Conservation (phyloP, 2,329 filamentous ascomycete genomes). For the Talaromyces sp. region DNA sequence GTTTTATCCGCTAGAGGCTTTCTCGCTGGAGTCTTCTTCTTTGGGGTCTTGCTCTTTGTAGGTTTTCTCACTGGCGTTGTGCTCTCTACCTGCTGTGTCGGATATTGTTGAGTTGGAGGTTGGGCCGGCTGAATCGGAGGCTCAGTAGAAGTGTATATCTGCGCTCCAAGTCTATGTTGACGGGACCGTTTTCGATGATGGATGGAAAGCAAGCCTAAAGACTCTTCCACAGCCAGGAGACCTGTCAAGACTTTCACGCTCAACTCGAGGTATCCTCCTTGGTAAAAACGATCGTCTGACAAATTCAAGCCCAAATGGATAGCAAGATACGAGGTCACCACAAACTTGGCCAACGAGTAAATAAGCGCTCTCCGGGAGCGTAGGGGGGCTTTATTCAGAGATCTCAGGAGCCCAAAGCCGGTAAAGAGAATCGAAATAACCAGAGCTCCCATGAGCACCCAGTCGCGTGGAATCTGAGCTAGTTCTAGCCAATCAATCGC, state of each 20-base stretch:
- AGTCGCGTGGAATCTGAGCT: conserved; percentile 1
- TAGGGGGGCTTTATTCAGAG: conserved; percentile 2
- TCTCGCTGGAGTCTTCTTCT: not conserved
- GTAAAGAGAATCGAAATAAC: conserved; percentile 5
- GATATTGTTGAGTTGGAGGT: not conserved
- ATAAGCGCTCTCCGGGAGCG: not conserved
- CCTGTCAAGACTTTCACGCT: conserved; percentile 33
- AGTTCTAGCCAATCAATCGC: conserved; percentile 3
- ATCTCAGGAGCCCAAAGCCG: conserved; percentile 6
- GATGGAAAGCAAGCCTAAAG: conserved; percentile 19
- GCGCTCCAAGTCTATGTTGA: not conserved
- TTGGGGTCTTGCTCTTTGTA: not conserved
- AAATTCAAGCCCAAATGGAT: conserved; percentile 7
- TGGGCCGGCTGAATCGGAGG: not conserved
- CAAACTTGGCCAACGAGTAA: conserved; percentile 9
- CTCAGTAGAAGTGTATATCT: not conserved
- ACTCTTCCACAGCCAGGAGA: conserved; percentile 35
- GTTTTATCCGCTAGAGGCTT: not conserved
- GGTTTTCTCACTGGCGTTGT: not conserved
- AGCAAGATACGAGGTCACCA: conserved; percentile 6
- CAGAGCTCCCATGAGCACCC: conserved; percentile 4
- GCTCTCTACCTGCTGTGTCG: not conserved
- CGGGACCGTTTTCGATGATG: conserved; percentile 13
- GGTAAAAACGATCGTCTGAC: conserved; percentile 14
- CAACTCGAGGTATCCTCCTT: conserved; percentile 30